phyloP scores from a whole-genome alignment of 1,139 yeast genomes.

The Suhomyces bokatorum region DNA sequence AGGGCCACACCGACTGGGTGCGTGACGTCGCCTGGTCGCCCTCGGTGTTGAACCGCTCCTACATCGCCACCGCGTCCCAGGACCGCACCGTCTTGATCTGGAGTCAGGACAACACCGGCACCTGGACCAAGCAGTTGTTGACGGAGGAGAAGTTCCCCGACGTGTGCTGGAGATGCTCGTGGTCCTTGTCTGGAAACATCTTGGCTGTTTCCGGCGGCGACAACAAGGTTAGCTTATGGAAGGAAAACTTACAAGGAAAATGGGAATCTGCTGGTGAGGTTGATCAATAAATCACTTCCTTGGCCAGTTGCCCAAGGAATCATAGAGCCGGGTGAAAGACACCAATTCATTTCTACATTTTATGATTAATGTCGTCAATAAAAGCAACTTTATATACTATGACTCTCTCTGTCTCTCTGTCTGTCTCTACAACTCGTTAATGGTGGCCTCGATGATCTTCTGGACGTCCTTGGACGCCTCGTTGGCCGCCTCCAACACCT shows the following conservation, averaged over 20 bases:
- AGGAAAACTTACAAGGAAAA: constrained; percentile 87
- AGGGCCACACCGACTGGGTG: constrained; percentile 97
- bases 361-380: constrained; percentile 13
- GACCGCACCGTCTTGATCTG: constrained; percentile 93
- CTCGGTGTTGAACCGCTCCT: constrained; percentile 78
- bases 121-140: constrained; percentile 80
- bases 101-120: constrained; percentile 69
- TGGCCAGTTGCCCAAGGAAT: constrained; percentile 1
- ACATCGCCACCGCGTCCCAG: constrained; percentile 97
- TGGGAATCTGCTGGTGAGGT: constrained; percentile 98
- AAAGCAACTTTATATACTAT: constrained; percentile 9
- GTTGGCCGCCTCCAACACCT: constrained; percentile 81
- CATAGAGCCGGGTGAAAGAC: constrained; percentile 4
- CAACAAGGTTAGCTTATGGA: constrained; percentile 94
- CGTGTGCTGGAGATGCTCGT: constrained; percentile 97
- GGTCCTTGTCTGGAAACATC: constrained; percentile 95
- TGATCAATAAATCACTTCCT: constrained; percentile 53
- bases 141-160: constrained; percentile 87
- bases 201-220: constrained; percentile 97
- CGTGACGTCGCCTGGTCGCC: constrained; percentile 99
- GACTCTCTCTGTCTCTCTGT: too few relatives aligned
- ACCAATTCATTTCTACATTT: constrained; percentile 12
- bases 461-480: constrained; percentile 82
- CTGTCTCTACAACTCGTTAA: constrained; percentile 51
- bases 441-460: constrained; percentile 61